Conservation (phyloP, 441 rosid genomes). For the Caryocar brasiliense region DNA sequence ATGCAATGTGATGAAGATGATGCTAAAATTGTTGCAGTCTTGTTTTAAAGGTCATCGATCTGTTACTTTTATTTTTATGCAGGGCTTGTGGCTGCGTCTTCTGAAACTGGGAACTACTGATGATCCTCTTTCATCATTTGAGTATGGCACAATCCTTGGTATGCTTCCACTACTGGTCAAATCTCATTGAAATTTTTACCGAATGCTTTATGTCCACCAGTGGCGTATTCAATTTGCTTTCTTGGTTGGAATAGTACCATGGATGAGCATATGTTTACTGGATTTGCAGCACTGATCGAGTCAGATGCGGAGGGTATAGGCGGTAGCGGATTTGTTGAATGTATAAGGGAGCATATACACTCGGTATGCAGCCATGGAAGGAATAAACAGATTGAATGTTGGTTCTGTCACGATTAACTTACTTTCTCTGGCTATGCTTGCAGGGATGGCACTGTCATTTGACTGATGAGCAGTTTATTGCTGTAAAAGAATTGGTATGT, state of each 20-base stretch:
- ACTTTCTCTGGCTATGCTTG: conserved; percentile 31
- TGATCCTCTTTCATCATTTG: conserved; percentile 99
- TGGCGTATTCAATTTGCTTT: conserved; percentile 10
- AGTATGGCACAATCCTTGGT: conserved; percentile 94
- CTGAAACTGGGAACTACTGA: conserved; percentile 79
- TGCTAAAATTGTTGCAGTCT: conserved; percentile 12
- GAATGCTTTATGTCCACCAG: background rate
- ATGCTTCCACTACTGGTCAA: conserved; percentile 17
- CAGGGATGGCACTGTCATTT: conserved; percentile 89
- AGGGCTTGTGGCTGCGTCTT: conserved; percentile 98
- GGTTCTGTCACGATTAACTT: conserved; percentile 13
- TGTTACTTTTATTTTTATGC: conserved; percentile 10
- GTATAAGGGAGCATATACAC: conserved; percentile 93
- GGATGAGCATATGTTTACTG: conserved; percentile 16
- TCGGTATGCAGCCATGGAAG: conserved; percentile 43
- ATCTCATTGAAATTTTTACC: conserved; percentile 6
- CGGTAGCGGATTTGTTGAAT: conserved; percentile 97
- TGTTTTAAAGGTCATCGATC: conserved; percentile 3
- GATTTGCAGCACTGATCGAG: conserved; percentile 83
- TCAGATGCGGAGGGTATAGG: conserved; percentile 99
- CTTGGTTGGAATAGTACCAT: conserved; percentile 3
- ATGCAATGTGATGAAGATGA: background rate
- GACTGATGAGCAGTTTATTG: conserved; percentile 95
- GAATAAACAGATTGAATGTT: conserved; percentile 8
- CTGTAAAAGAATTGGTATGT: conserved; percentile 95